Base-by-base conservation (phyloP, 2,329 filamentous ascomycete genomes). In the Epichloe hybrida region DNA sequence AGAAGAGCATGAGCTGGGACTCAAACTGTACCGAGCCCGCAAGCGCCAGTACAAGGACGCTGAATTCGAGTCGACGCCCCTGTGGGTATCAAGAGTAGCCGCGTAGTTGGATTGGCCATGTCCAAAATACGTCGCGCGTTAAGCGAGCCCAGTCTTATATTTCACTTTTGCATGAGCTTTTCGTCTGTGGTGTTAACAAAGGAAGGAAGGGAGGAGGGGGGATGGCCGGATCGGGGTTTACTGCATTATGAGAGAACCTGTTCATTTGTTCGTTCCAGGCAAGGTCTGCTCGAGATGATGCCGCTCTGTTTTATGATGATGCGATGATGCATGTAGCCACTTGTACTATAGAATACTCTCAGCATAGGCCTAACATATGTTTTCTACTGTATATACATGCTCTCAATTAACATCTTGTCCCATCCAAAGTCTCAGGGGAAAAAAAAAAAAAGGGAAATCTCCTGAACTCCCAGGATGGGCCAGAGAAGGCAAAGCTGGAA, bases 61-160 rank as follows among this genome's bases (percentile, higher is more conserved):
- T 2, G 72, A 74, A 36, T 84, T 74, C 59, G 81, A 86, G 59
- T 79, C 79, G 11, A 83, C 81, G 0, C 78, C 78, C 34, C 67
- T 94, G 9, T 94, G 88, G 88, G 84, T 94, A 47, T 77, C 83
- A 60, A 75, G 88, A 55, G 83, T 89, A 54, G 89, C 86, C 20
- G 78, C 74, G 54, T 84, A 64, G 76, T 20, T 13, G 36, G 45
- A 9, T 7, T n/a, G 5, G 36, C 7, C 9, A 20, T 11, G 13
- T 4, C 8, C 13, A 4, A 2, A n/a, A 34, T 13, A 3, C 6
- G 34, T 17, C 13, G 27, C 23, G 36, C 20, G 34, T 17, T 11
- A 5, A 12, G 15, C 36, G 46, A 12, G 46, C 21, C 13, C 13
- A 40, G 15, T 48, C 9, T 21, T 9, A 9, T 4, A 8, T 23